These are phyloP conservation scores for Candida berthetii DNA, from an alignment of 805 yeast species.

Conservation along the genomic window DNA sequence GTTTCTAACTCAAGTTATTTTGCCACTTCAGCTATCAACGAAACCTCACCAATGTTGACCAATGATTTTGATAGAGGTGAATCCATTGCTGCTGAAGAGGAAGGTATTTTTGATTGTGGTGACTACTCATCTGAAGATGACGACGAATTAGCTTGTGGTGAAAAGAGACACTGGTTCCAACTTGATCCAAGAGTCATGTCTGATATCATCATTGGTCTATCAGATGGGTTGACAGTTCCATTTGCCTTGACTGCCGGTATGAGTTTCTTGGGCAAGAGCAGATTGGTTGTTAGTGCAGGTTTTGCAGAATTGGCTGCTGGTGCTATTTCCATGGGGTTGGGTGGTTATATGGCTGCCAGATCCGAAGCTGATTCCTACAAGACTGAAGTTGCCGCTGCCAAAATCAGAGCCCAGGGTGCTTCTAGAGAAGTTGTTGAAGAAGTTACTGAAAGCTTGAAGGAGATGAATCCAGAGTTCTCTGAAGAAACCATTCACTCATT, in stretches of 20 bases:
- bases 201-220: conserved; percentile 87
- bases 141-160: neutral
- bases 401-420: conserved; percentile 56
- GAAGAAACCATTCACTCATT: conserved; percentile 73
- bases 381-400: conserved; percentile 67
- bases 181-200: conserved; percentile 91
- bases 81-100: too few species aligned
- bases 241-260: conserved; percentile 97
- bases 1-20: too few species aligned
- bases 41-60: too few species aligned
- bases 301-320: conserved; percentile 96
- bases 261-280: conserved; percentile 82
- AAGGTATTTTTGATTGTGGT: too few species aligned
- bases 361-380: conserved; percentile 74
- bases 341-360: conserved; percentile 93
- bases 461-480: conserved; percentile 49
- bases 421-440: conserved; percentile 66
- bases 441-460: conserved; percentile 73
- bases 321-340: conserved; percentile 96
- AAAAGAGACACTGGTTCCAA: conserved; percentile 35
- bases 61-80: too few species aligned
- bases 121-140: too few species aligned
- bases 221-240: conserved; percentile 96
- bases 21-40: too few species aligned
- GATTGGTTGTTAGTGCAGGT: conserved; percentile 93